Percentiles rank a stretch among this genome's conserved stretches.
Conservation (phyloP, 179 eudicot genomes). For the Beta lomatogona region DNA sequence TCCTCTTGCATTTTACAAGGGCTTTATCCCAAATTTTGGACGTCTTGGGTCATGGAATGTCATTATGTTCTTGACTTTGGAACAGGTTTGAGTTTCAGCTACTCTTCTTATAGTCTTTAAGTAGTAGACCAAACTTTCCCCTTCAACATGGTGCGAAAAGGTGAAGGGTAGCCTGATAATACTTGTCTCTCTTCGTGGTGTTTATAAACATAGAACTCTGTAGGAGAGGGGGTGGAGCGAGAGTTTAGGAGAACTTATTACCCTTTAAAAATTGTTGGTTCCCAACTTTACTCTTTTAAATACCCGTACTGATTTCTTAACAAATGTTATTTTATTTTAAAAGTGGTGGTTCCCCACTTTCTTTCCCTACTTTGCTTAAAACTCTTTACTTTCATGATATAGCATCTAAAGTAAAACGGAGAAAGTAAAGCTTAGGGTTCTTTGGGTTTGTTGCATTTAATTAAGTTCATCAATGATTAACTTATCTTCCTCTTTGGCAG, state of each 20-base stretch:
- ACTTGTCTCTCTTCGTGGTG: not conserved
- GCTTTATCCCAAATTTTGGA: conserved; percentile 92
- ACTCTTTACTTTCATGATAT: not conserved
- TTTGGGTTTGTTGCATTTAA: not conserved
- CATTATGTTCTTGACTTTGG: conserved; percentile 96
- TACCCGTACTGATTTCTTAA: too few relatives aligned
- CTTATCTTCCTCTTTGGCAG: conserved; percentile 45
- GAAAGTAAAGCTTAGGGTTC: not conserved
- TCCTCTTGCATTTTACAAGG: conserved; percentile 93
- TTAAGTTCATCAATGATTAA: not conserved
- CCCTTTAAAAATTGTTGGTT: too few relatives aligned
- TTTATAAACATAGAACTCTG: not conserved
- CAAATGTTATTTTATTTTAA: too few relatives aligned
- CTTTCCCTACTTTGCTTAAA: too few relatives aligned
- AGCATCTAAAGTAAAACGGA: not conserved
- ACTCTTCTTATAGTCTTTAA: not conserved
- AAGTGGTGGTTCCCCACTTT: too few relatives aligned
- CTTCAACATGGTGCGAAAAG: not conserved
- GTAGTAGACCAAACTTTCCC: not conserved
- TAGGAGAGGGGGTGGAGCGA: not conserved
- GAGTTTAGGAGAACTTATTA: not conserved
- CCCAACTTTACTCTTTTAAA: too few relatives aligned
- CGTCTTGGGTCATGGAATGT: conserved; percentile 98
- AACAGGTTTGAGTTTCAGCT: conserved; percentile 63
- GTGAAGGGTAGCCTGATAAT: not conserved